Base-by-base conservation (phyloP, 2,329 filamentous ascomycete genomes). In the Rutstroemia sp. region DNA sequence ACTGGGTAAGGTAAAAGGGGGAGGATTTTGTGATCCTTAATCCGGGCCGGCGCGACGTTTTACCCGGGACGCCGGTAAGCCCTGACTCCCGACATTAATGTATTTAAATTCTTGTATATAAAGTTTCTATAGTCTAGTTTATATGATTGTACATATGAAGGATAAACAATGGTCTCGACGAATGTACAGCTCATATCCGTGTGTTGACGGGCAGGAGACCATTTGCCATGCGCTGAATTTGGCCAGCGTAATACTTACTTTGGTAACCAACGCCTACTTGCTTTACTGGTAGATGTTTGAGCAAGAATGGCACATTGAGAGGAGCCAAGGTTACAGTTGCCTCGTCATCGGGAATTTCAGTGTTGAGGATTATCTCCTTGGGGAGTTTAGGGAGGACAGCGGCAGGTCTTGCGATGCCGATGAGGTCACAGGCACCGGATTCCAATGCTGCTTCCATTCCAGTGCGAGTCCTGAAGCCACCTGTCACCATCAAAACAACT, bases 381-480 rank as follows among this genome's bases (percentile, higher is more conserved):
- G 75, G 72, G 6, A 79, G 66, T 8, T 68, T 67, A 0, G 78
- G 73, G 30, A 76, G 65, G 8, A 79, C 61, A 12, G 74, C 72
- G 0, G 75, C 74, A 0, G 77, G 74, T 34, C 77, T 67, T 0
- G 71, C 77, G 21, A 80, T 69, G 0, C 77, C 77, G 19, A 80
- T 71, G 63, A 80, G 60, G 58, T 81, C 74, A 60, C 77, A 79
- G 2, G 72, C 74, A 0, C 74, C 72, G 10, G 72, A 71, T 5
- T 70, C 57, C 5, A 81, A 64, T 10, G 77, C 78, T 6, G 73
- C 70, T 23, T 76, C 74, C 70, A 80, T 80, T 2, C 75, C 79
- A 0, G 67, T 66, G 2, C 77, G 70, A 0, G 75, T 79, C 1
- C 82, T 76, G 67, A 88, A 85, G 0, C 84, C 85, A 3, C 85